These are phyloP conservation scores for Suillus lakei DNA, from an alignment of 768 basidiomycete genomes.

Conservation along the genomic window DNA sequence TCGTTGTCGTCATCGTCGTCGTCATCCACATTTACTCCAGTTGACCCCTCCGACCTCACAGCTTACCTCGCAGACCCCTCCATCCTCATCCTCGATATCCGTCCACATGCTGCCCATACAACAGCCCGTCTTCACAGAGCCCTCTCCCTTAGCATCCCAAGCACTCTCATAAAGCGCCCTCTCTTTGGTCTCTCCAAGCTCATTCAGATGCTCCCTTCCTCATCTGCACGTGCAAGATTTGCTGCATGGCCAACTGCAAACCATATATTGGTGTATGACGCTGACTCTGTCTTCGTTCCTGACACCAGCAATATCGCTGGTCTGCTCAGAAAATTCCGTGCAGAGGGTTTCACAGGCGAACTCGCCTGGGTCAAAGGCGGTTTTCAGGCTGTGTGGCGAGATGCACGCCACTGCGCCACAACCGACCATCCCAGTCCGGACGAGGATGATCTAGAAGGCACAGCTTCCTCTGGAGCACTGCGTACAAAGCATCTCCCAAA, in stretches of 20 bases:
- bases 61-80: slow-evolving; percentile 38
- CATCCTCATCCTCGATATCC: slow-evolving; percentile 83
- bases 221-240: slow-evolving; percentile 61
- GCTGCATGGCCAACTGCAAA: slow-evolving; percentile 58
- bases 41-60: slow-evolving; percentile 36
- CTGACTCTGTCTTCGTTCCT: slow-evolving; percentile 65
- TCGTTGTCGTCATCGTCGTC: slow-evolving; percentile 17
- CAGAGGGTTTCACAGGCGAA: slow-evolving; percentile 61
- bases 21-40: slow-evolving; percentile 27
- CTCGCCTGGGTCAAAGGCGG: slow-evolving; percentile 86
- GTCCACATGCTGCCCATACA: slow-evolving; percentile 77
- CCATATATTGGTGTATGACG: slow-evolving; percentile 85
- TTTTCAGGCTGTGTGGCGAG: slow-evolving; percentile 70
- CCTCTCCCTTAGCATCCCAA: slow-evolving; percentile 89
- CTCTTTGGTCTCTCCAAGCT: slow-evolving; percentile 82
- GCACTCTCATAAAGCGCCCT: slow-evolving; percentile 91
- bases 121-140: slow-evolving; percentile 69
- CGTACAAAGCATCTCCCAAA: slow-evolving; percentile 65
- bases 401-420: slow-evolving; percentile 57
- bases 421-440: slow-evolving; percentile 53
- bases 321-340: slow-evolving; percentile 75
- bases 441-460: slow-evolving; percentile 49
- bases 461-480: slow-evolving; percentile 36
- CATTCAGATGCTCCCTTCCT: slow-evolving; percentile 76
- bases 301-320: slow-evolving; percentile 74